phyloP scores from a whole-genome alignment of 345 rosid species.

The Linum trigynum region DNA sequence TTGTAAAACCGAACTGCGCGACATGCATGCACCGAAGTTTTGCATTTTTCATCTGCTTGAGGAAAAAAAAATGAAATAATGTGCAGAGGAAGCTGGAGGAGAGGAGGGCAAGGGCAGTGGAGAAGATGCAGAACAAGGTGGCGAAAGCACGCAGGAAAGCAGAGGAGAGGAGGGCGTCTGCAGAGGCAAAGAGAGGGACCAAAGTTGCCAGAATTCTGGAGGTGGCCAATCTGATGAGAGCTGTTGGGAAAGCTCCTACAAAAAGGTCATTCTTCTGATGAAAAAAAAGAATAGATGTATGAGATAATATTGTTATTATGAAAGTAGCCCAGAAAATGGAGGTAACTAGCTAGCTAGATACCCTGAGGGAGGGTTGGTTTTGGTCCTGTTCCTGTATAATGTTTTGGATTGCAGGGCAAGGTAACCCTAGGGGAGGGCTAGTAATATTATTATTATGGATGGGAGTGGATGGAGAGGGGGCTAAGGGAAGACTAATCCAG shows the following conservation, averaged over 20 bases:
- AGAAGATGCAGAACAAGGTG: conserved; percentile 81
- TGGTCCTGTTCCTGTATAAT: neutral
- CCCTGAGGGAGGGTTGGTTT: neutral
- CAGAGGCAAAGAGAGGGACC: conserved; percentile 74
- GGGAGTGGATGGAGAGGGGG: no score
- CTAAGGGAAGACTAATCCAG: no score
- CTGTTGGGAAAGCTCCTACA: conserved; percentile 75
- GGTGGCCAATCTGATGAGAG: conserved; percentile 79
- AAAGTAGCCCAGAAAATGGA: no score
- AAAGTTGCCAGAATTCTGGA: conserved; percentile 69
- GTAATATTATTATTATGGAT: no score
- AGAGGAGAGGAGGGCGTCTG: conserved; percentile 84
- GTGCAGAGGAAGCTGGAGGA: conserved; percentile 90
- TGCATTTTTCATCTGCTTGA: no score
- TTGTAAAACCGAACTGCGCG: no score
- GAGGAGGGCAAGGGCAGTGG: conserved; percentile 68
- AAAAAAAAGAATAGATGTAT: no score
- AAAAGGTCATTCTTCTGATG: conserved; percentile 69
- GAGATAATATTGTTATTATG: no score
- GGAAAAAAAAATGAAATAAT: no score
- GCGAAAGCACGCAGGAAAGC: conserved; percentile 82
- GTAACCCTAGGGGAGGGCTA: no score
- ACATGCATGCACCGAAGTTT: no score
- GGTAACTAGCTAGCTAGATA: no score
- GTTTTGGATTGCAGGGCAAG: neutral